Evolutionary conservation across 306 rosid genomes (phyloP), one percentile per base, ranked within the genome.

Genomic region (Cucumis cinereus): DNA sequence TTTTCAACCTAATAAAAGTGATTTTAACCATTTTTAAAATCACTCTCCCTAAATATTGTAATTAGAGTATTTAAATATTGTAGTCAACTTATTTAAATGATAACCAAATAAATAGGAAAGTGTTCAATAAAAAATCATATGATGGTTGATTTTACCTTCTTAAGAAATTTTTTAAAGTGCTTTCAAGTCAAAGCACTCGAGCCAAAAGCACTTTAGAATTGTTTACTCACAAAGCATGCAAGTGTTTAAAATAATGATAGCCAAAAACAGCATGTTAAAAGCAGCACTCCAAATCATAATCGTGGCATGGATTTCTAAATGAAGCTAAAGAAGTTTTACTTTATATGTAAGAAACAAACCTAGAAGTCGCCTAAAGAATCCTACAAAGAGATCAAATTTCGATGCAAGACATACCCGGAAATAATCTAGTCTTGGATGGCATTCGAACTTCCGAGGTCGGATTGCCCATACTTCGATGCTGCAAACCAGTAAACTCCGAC

Each of bases 401-500:
- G 22, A 43, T 43, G 67, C 10, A 36, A 10, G 35, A 14, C 41
- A 78, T 19, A 79, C 82, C 70, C 78, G 49, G 50, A 72, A 67
- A 88, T 76, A 88, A 36, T 87, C 57, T 81, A 88, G 23, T 87
- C 61, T 63, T 81, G 90, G 64, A 70, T 57, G 4, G 80, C 67
- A 30, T 81, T 79, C 79, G 83, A 75, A 41, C 80, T 84, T 77
- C 43, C 60, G 62, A 33, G 23, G 59, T 83, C 82, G 60, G 91
- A 81, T 49, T 75, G 73, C 61, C 87, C 90, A 54, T 79, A 89
- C 87, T 85, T 92, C 72, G 91, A 82, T 55, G 86, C 93, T 28
- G 91, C 89, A 76, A 73, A 86, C 33, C 38, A 78, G 80, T 89
- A 89, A 8, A 88, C 86, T 11, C 62, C 88, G 35, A 89, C 83